Evolutionary conservation across 2,329 filamentous ascomycete species (phyloP).

Genomic region (Cercospora zeina): DNA sequence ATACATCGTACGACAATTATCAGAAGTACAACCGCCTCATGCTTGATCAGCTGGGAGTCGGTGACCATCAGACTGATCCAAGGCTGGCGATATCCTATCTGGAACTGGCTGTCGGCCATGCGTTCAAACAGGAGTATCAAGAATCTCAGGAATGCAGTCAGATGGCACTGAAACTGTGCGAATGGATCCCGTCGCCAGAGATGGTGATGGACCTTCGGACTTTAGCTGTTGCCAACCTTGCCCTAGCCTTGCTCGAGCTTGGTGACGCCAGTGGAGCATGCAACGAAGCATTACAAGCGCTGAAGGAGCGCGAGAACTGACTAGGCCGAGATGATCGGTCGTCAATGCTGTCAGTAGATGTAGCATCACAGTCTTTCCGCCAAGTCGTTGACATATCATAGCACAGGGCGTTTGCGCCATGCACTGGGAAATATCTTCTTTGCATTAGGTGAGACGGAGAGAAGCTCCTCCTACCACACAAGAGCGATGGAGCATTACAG

Average conservation of each 20-base stretch:
- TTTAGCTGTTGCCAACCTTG: not conserved
- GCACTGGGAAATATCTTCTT: not conserved
- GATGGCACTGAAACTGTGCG: not conserved
- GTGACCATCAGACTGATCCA: not conserved
- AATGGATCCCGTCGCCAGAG: not conserved
- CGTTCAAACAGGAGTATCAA: not conserved
- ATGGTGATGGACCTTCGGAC: conserved; percentile 2
- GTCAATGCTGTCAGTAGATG: not conserved
- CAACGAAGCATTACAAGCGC: not conserved
- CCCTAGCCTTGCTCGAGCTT: not conserved
- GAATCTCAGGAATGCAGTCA: not conserved
- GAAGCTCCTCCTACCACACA: conserved; percentile 2
- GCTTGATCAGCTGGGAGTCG: not conserved
- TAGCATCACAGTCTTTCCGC: not conserved
- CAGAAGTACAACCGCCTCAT: not conserved
- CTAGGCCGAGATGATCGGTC: not conserved
- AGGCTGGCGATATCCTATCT: not conserved
- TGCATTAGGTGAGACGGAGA: not conserved
- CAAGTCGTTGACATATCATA: not conserved
- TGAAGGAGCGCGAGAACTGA: not conserved
- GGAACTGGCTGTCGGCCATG: not conserved
- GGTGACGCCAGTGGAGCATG: not conserved
- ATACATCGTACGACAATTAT: not conserved
- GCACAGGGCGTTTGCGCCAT: not conserved
- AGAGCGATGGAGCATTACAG: conserved; percentile 10